These are phyloP conservation scores for Entomortierella lignicola DNA, from an alignment of 192 early-diverging fungal species.

Conservation along the genomic window DNA sequence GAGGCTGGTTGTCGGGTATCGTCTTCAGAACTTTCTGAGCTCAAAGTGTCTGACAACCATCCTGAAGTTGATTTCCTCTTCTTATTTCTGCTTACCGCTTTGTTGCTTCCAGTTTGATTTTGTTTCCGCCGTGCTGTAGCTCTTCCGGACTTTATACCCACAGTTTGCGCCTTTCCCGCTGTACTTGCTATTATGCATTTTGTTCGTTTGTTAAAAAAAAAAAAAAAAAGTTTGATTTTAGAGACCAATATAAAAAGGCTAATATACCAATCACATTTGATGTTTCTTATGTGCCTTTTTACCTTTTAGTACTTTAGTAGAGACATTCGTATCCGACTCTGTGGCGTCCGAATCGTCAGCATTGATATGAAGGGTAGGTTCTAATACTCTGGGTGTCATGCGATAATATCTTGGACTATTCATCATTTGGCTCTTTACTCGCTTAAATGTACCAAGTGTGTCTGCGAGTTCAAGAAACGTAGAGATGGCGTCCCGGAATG, in stretches of 20 bases:
- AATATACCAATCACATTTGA: background rate
- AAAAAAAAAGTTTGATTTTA: too few species aligned
- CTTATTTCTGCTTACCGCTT: constrained; percentile 1
- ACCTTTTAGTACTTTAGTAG: background rate
- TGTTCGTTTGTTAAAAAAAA: too few species aligned
- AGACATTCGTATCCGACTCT: constrained; percentile 11
- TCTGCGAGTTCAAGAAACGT: constrained; percentile 21
- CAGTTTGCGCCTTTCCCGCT: background rate
- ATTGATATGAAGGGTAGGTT: constrained; percentile 8
- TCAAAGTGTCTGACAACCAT: constrained; percentile 35
- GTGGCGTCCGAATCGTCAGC: constrained; percentile 19
- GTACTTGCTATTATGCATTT: background rate
- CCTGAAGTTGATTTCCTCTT: constrained; percentile 30
- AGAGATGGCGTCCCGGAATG: constrained; percentile 44
- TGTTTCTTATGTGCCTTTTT: background rate
- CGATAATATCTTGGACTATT: constrained; percentile 45
- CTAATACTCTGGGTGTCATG: constrained; percentile 28
- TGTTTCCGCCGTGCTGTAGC: constrained; percentile 15
- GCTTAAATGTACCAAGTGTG: constrained; percentile 39
- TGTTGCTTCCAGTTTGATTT: background rate
- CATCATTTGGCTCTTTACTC: constrained; percentile 32
- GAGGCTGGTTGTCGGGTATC: constrained; percentile 11
- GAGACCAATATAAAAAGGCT: background rate
- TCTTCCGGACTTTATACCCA: background rate
- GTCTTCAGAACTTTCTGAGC: constrained; percentile 34